Base-by-base conservation (phyloP, 805 yeast species). In the Komagataella phaffii region DNA sequence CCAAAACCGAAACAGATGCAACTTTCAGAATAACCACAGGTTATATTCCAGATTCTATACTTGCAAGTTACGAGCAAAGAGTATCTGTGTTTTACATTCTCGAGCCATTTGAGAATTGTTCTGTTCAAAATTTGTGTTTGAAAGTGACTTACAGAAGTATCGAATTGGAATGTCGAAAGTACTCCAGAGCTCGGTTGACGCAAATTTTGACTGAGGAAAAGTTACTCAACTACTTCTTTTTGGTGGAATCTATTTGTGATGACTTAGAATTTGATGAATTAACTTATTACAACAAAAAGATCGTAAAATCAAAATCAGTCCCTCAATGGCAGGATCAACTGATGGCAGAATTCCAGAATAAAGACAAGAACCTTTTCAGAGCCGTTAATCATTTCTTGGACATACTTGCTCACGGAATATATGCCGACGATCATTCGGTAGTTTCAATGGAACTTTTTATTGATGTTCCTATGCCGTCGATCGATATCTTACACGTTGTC, bases 1-100 rank as follows among this genome's bases (percentile, higher is more conserved):
- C 72, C 1, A 61, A 64, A 21, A 65, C 61, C 2, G 56, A 61
- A 12, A 44, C 44, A 8, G 23, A 48, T 2, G 59, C 61, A 2
- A 43, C 30, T 3, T 58, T 64, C 19, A 54, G 56, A 44, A 55
- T 65, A 1, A 63, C 18, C 73, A 60, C 54, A 56, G 53, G 53
- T 73, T 67, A 44, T 23, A 61, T 48, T 53, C 72, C 75, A 6
- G 52, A 54, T 49, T 58, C 62, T 51, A 52, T 77, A 7, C 65
- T 84, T 18, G 83, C 86, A 0, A 79, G 76, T 59, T 77, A 77
- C 6, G 89, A 83, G n/a, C 90, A 85, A 54, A 85, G 88, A 0
- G 79, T 81, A 0, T 75, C 79, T 2, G 76, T 73, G 48, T 79
- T 83, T 53, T 87, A 77, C 64, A 70, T 73, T 51, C 71, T 85